These are phyloP conservation scores for Talaromyces stipitatus DNA, from an alignment of 495 filamentous ascomycete genomes.

Conservation along the genomic window DNA sequence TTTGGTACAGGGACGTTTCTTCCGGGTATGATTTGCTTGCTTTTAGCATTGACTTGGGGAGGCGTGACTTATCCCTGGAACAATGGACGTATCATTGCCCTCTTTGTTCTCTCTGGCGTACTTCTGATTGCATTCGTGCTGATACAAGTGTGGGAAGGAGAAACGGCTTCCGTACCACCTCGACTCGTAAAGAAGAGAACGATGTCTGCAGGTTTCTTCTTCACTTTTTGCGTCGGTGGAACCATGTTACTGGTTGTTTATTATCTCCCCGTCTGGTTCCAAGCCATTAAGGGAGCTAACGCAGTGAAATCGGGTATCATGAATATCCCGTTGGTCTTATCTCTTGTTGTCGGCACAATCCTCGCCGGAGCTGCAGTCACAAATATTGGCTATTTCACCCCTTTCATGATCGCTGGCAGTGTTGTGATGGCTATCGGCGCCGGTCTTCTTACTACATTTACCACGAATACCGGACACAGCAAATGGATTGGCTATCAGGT, in stretches of 20 bases:
- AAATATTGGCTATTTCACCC: slow-evolving; percentile 17
- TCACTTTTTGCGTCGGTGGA: slow-evolving; percentile 8
- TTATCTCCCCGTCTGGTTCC: slow-evolving; percentile 29
- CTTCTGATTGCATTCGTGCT: slow-evolving; percentile 18
- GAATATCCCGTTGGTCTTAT: slow-evolving; percentile 18
- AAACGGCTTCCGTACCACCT: slow-evolving; percentile 22
- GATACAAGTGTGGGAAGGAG: slow-evolving; percentile 14
- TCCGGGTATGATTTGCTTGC: slow-evolving; percentile 25
- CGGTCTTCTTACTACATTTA: slow-evolving; percentile 43
- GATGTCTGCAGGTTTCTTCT: slow-evolving; percentile 10
- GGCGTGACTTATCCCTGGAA: slow-evolving; percentile 36
- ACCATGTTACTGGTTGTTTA: slow-evolving; percentile 19
- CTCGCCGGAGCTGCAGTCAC: slow-evolving; percentile 9
- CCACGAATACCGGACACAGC: slow-evolving; percentile 26
- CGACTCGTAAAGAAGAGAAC: slow-evolving; percentile 26
- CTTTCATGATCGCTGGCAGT: slow-evolving; percentile 29
- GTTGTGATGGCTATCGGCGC: slow-evolving; percentile 17
- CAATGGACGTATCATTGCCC: slow-evolving; percentile 23
- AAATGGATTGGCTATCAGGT: slow-evolving; percentile 29
- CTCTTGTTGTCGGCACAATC: slow-evolving; percentile 5
- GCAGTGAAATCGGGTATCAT: slow-evolving; percentile 23
- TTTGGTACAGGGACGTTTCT: slow-evolving; percentile 23
- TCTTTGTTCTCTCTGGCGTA: slow-evolving; percentile 21
- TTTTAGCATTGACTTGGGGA: slow-evolving; percentile 36
- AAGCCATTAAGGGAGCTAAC: slow-evolving; percentile 21